Conservation (phyloP, 768 basidiomycete genomes). For the Rhizopogon vinicolor region DNA sequence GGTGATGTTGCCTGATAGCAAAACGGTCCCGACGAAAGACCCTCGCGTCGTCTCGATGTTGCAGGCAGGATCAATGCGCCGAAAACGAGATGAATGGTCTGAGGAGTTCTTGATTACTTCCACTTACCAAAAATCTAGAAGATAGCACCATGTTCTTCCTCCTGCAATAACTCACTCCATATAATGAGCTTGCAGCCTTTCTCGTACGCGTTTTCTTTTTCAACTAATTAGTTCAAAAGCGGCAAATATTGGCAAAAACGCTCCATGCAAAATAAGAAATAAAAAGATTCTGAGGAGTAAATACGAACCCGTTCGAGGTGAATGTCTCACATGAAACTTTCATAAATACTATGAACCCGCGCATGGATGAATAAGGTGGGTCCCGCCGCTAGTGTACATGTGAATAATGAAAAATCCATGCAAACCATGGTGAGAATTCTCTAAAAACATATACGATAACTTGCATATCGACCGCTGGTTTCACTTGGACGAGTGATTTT, state of each 20-base stretch:
- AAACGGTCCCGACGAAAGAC: too few relatives aligned
- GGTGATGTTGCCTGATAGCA: too few relatives aligned
- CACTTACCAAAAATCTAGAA: too few relatives aligned
- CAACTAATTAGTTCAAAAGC: background rate
- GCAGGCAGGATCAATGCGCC: too few relatives aligned
- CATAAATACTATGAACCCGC: constrained; percentile 1
- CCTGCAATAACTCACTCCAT: too few relatives aligned
- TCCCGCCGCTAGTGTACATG: background rate
- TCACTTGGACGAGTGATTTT: constrained; percentile 97
- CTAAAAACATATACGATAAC: constrained; percentile 88
- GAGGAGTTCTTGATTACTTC: too few relatives aligned
- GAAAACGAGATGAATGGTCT: too few relatives aligned
- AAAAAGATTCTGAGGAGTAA: background rate
- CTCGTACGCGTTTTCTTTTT: too few relatives aligned
- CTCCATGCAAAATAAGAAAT: background rate
- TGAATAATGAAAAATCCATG: background rate
- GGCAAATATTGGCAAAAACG: background rate
- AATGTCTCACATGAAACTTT: too few relatives aligned
- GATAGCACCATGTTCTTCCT: too few relatives aligned
- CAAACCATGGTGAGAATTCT: background rate
- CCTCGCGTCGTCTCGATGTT: too few relatives aligned
- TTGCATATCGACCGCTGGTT: constrained; percentile 91
- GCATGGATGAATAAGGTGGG: background rate
- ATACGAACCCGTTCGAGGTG: background rate
- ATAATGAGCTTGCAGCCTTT: too few relatives aligned